Percentiles rank a stretch among this genome's conserved stretches.
These are phyloP conservation scores for Hawksworthiomyces lignivorus DNA, from an alignment of 2,329 filamentous ascomycete genomes.

Conservation along the genomic window DNA sequence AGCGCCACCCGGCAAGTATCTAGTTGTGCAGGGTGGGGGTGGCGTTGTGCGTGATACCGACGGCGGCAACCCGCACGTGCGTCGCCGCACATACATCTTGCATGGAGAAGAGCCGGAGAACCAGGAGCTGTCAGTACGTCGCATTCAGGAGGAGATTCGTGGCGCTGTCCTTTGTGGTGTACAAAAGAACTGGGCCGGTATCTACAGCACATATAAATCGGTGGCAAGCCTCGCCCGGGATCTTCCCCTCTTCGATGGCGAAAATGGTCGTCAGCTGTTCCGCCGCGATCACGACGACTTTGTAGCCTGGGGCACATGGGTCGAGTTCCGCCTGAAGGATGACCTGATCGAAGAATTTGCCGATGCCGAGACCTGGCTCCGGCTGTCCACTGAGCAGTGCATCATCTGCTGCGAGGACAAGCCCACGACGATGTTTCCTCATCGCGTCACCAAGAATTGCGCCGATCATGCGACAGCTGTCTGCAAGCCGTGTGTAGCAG, in stretches of 20 bases:
- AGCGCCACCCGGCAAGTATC: conserved; percentile 14
- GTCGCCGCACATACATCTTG: no score
- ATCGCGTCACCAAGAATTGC: conserved; percentile 22
- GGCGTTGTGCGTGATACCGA: conserved; percentile 8
- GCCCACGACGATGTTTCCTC: conserved; percentile 25
- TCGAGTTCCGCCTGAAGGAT: conserved; percentile 24
- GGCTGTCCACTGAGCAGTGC: conserved; percentile 24
- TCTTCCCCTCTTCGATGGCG: no score
- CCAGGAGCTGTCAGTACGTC: no score
- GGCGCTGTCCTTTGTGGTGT: no score
- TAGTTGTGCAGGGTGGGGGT: conserved; percentile 20
- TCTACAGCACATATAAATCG: no score
- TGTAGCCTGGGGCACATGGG: conserved; percentile 19
- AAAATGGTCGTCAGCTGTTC: no score
- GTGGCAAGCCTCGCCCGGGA: no score
- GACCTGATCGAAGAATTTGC: conserved; percentile 21
- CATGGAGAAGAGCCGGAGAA: no score
- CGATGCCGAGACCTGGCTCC: conserved; percentile 25
- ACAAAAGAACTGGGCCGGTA: no score
- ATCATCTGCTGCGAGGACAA: conserved; percentile 28
- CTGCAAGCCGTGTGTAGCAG: conserved; percentile 26
- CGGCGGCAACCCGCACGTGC: background rate
- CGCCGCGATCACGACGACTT: no score
- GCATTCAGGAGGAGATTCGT: no score
- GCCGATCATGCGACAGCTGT: conserved; percentile 18